These are phyloP conservation scores for Albizia julibrissin DNA, from an alignment of 306 rosid genomes.

Conservation along the genomic window DNA sequence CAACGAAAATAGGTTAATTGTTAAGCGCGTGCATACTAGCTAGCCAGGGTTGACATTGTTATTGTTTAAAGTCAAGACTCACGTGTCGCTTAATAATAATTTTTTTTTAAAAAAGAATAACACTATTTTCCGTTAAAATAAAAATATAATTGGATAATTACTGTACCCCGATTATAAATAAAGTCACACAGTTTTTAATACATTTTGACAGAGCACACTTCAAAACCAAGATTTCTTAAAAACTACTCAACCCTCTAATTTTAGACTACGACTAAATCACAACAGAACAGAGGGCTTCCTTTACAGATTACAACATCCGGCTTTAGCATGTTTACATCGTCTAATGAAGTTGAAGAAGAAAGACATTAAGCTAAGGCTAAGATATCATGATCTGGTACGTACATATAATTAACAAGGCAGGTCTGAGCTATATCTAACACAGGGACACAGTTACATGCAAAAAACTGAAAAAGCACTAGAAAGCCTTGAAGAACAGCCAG, in stretches of 20 bases:
- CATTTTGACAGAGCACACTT: not conserved
- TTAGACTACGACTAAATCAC: not conserved
- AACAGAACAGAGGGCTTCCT: not conserved
- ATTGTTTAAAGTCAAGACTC: too few species aligned
- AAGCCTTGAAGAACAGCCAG: constrained; percentile 55
- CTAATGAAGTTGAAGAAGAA: not conserved
- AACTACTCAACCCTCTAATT: not conserved
- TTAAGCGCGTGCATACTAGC: not conserved
- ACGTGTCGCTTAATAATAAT: too few species aligned
- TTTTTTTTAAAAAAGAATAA: not conserved
- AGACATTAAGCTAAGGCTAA: not conserved
- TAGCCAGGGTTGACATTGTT: not conserved
- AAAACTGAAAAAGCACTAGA: not conserved
- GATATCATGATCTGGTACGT: not conserved
- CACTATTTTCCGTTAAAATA: not conserved
- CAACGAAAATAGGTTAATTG: not conserved
- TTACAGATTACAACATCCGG: not conserved
- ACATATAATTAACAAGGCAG: not conserved
- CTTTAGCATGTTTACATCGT: not conserved
- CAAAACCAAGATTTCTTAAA: not conserved
- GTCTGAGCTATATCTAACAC: not conserved
- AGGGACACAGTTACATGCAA: not conserved
- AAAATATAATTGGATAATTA: not conserved
- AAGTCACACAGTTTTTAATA: not conserved
- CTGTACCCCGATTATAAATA: not conserved